A percentile compares a stretch with the other conserved stretches of the same genome.
Evolutionary conservation across 2,329 filamentous ascomycete genomes (phyloP).

Genomic region (Trichoderma harzianum): DNA sequence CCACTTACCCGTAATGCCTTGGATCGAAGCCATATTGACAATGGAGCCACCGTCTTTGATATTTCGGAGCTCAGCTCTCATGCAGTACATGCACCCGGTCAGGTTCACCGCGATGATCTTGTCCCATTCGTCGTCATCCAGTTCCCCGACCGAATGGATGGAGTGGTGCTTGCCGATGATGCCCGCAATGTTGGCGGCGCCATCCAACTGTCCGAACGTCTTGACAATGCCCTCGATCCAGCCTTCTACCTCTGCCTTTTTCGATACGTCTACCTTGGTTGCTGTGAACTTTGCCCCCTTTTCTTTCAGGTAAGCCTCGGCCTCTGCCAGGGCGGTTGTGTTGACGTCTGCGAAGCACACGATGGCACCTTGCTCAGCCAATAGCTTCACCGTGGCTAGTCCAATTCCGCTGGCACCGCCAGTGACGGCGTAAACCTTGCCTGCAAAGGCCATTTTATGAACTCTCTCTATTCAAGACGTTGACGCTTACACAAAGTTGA

Average conservation of each 20-base stretch:
- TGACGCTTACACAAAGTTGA: not conserved
- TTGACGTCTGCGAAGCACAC: slow-evolving; percentile 41
- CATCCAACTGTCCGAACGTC: slow-evolving; percentile 51
- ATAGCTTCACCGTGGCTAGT: slow-evolving; percentile 38
- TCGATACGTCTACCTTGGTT: slow-evolving; percentile 47
- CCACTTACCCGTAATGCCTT: slow-evolving; percentile 42
- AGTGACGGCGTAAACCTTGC: slow-evolving; percentile 40
- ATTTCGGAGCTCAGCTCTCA: slow-evolving; percentile 44
- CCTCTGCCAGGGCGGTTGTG: slow-evolving; percentile 27
- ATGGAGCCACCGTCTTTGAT: slow-evolving; percentile 49
- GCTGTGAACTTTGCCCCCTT: slow-evolving; percentile 29
- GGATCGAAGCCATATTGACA: slow-evolving; percentile 53
- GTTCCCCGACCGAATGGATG: slow-evolving; percentile 38
- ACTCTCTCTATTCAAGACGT: not conserved
- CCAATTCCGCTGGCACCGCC: slow-evolving; percentile 45
- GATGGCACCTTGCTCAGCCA: slow-evolving; percentile 35
- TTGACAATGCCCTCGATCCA: slow-evolving; percentile 48
- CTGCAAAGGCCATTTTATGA: slow-evolving; percentile 14
- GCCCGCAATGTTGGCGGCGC: slow-evolving; percentile 55
- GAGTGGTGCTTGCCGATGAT: slow-evolving; percentile 46
- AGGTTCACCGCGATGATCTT: slow-evolving; percentile 47
- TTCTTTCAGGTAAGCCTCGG: slow-evolving; percentile 31
- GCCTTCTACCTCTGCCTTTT: slow-evolving; percentile 45
- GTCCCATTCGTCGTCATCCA: slow-evolving; percentile 48
- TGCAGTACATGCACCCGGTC: slow-evolving; percentile 50